Base-by-base conservation (phyloP, 164 flowering plant genomes). In the Annona squamosa region DNA sequence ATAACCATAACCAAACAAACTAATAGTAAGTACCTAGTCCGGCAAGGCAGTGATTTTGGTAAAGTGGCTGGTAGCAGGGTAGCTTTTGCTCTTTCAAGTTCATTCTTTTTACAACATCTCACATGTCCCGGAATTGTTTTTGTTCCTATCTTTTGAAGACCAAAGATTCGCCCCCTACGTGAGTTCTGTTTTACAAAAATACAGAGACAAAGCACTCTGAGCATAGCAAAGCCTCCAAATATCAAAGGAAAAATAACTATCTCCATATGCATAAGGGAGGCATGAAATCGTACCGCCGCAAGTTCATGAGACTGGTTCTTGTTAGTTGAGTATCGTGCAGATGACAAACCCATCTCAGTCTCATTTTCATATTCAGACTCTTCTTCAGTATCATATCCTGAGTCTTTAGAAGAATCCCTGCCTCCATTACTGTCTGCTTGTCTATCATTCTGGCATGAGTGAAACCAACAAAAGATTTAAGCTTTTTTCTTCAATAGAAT, bases 31-130 rank as follows among this genome's bases (percentile, higher is more conserved):
- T 91, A 95, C 99, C 85, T 93, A 74, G 80, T 84, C 76, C 98
- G 85, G 83, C 99, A 93, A 72, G 99, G 99, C 68, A 80, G 84
- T 77, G 86, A 89, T 72, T 89, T 93, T 9, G 99, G 99, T 78
- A 89, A 77, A 64, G 89, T 88, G 81, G 97, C 89, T 78, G 91
- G 82, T 74, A 90, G 48, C 76, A 95, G 90, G 62, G 88, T 78
- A 69, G 94, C 85, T 79, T 90, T 91, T 59, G 97, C 98, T 70
- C 80, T 91, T 80, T 95, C 99, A 67, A 93, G 89, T 64, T 91
- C 97, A 74, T 96, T 90, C 77, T 81, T 91, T 84, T 87, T 91
- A 78, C 85, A 97, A 74, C 83, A 84, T 84, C 97, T 86, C 46
- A 88, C 86, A 85, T 90, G 97, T 77, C 87, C 91, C 42, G 98